Percentiles rank a stretch among this genome's conserved stretches.
Conservation (phyloP, 345 rosid genomes). For the Populus deltoides region DNA sequence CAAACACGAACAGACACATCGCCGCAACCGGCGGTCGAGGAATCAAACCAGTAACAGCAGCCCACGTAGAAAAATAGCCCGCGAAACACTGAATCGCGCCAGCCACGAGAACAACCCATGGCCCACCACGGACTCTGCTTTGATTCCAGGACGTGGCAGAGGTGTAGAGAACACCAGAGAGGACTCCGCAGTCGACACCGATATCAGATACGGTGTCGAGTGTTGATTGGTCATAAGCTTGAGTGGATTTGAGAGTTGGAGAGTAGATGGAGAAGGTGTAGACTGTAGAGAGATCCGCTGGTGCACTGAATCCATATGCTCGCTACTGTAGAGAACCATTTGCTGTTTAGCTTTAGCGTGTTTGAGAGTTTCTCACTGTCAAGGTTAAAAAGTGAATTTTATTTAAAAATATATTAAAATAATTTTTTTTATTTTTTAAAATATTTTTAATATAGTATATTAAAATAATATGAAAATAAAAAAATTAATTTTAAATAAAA, state of each 20-base stretch:
- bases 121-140: conserved; percentile 29
- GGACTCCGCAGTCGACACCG: conserved; percentile 58
- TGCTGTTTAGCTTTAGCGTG: conserved; percentile 25
- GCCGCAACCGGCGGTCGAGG: conserved; percentile 29
- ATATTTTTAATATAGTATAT: too few relatives aligned
- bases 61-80: conserved; percentile 71
- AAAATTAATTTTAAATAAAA: too few relatives aligned
- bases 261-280: conserved; percentile 79
- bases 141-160: conserved; percentile 17
- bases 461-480: too few relatives aligned
- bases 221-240: conserved; percentile 64
- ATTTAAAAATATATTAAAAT: too few relatives aligned
- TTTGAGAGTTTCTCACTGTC: too few relatives aligned
- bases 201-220: conserved; percentile 71
- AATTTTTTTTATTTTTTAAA: too few relatives aligned
- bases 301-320: conserved; percentile 78
- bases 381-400: too few relatives aligned
- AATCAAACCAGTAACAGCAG: conserved; percentile 52
- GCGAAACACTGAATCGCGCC: conserved; percentile 55
- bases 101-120: conserved; percentile 56
- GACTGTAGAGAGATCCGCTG: conserved; percentile 61
- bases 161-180: conserved; percentile 60
- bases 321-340: conserved; percentile 60
- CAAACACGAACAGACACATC: conserved; percentile 34
- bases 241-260: conserved; percentile 53